Evolutionary conservation across 345 rosid species (phyloP).

Genomic region (Eucalyptus curtisii): DNA sequence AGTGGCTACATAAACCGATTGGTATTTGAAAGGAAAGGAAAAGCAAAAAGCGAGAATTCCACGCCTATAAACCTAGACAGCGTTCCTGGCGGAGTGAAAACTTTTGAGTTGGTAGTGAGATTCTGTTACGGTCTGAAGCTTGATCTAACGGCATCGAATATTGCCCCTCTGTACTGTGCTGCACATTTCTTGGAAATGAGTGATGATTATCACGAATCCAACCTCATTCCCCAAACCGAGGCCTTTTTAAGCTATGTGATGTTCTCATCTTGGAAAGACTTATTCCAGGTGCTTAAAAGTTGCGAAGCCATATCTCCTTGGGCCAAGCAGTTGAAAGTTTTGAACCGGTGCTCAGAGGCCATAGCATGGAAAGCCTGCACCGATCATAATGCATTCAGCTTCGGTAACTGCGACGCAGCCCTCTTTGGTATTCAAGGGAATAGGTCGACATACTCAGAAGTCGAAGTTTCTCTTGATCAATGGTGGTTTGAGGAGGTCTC

Average conservation of each 20-base stretch:
- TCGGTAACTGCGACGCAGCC: neutral
- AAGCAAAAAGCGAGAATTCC: neutral
- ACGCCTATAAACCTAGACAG: conserved; percentile 8
- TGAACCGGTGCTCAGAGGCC: conserved; percentile 36
- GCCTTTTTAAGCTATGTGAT: conserved; percentile 19
- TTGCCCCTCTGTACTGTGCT: conserved; percentile 32
- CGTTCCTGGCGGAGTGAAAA: conserved; percentile 36
- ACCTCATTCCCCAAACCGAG: conserved; percentile 29
- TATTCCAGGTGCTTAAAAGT: conserved; percentile 23
- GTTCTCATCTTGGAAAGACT: conserved; percentile 38
- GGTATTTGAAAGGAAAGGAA: conserved; percentile 15
- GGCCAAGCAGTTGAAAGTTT: conserved; percentile 23
- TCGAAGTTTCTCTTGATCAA: neutral
- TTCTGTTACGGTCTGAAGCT: conserved; percentile 49
- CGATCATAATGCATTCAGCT: neutral
- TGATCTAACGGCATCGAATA: conserved; percentile 26
- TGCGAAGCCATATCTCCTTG: conserved; percentile 29
- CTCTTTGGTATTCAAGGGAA: neutral
- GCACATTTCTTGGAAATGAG: conserved; percentile 51
- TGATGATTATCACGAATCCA: conserved; percentile 25
- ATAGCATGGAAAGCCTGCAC: conserved; percentile 34
- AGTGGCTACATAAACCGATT: conserved; percentile 38
- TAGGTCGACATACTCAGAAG: neutral
- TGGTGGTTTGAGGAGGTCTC: conserved; percentile 59
- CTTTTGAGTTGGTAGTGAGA: conserved; percentile 23